A percentile compares a stretch with the other conserved stretches of the same genome.
These are phyloP conservation scores for Heteromeles arbutifolia DNA, from an alignment of 306 rosid genomes.

Conservation along the genomic window DNA sequence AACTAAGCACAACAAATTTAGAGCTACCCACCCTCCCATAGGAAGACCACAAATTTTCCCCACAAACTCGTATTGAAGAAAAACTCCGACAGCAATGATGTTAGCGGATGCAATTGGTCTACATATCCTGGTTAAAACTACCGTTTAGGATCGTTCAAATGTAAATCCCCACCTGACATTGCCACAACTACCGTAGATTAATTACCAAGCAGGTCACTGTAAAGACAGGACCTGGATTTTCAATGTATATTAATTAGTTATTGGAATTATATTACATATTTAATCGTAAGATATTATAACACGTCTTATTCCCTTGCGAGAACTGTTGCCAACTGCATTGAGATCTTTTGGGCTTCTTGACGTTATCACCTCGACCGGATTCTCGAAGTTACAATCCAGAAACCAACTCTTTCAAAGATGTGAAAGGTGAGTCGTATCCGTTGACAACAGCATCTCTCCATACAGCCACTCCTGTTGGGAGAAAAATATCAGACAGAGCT, in stretches of 20 bases:
- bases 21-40: too few relatives aligned
- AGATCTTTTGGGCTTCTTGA: background rate
- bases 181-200: too few relatives aligned
- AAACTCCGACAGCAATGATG: too few relatives aligned
- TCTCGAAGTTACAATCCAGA: slow-evolving; percentile 14
- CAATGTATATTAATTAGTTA: background rate
- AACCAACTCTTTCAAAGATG: slow-evolving; percentile 31
- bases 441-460: slow-evolving; percentile 31
- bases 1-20: too few relatives aligned
- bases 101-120: too few relatives aligned
- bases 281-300: background rate
- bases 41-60: too few relatives aligned
- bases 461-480: slow-evolving; percentile 28
- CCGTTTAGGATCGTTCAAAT: too few relatives aligned
- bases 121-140: too few relatives aligned
- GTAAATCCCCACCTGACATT: too few relatives aligned
- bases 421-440: slow-evolving; percentile 28
- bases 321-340: background rate
- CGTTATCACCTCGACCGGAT: background rate
- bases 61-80: too few relatives aligned
- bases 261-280: background rate
- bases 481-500: background rate
- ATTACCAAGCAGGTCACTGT: background rate
- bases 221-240: background rate
- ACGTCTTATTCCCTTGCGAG: background rate